phyloP scores from a whole-genome alignment of 257 asterid genomes.

The Scutellaria baicalensis region DNA sequence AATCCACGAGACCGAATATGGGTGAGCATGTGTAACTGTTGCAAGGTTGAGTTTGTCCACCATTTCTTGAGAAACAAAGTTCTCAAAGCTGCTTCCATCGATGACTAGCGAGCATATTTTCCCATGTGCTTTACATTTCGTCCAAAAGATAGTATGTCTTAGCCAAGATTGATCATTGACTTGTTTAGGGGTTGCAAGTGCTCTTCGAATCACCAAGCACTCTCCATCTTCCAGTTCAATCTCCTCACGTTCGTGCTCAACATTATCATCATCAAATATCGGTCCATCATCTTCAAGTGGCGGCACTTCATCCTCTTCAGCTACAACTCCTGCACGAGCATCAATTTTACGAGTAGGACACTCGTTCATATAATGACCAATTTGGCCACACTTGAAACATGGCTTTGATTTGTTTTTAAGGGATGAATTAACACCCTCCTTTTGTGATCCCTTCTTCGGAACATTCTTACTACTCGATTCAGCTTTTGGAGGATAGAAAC shows the following conservation, averaged over 20 bases:
- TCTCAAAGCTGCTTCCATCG: constrained; percentile 1
- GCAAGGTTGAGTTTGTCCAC: neutral
- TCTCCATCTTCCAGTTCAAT: neutral
- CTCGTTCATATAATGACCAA: constrained; percentile 1
- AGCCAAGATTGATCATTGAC: neutral
- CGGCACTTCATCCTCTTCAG: neutral
- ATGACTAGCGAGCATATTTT: neutral
- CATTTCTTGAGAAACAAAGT: neutral
- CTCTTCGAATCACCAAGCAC: neutral
- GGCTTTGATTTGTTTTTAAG: neutral
- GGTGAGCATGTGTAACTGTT: neutral
- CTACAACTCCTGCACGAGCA: neutral
- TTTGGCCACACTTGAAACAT: neutral
- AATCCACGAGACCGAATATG: neutral
- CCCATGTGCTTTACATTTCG: neutral
- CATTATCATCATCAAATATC: neutral
- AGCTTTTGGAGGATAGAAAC: neutral
- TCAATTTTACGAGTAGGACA: neutral
- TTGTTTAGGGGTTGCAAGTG: neutral
- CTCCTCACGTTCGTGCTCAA: neutral
- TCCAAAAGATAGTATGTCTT: neutral
- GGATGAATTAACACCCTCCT: neutral
- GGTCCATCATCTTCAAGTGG: neutral
- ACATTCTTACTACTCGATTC: neutral
- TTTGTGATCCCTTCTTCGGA: neutral